A percentile compares a stretch with the other conserved stretches of the same genome.
phyloP scores from a whole-genome alignment of 495 filamentous ascomycete genomes.

The Penicillium macrosclerotiorum region DNA sequence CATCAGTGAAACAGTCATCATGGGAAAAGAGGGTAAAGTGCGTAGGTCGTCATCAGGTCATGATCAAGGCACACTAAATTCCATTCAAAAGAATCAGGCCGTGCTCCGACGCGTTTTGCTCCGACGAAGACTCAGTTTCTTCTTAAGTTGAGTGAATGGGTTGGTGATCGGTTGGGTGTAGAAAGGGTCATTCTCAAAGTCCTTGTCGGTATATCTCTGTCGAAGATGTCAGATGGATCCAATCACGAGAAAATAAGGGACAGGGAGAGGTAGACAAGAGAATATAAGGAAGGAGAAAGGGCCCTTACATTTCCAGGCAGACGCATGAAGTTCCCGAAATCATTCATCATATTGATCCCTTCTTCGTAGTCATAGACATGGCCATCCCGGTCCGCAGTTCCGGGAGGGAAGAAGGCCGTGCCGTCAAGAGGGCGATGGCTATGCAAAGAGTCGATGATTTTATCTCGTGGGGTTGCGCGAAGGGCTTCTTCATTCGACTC shows the following conservation, averaged over 20 bases:
- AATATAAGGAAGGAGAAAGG: not conserved
- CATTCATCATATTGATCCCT: constrained; percentile 79
- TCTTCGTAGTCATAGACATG: constrained; percentile 77
- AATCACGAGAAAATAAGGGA: not conserved
- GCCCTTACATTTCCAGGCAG: constrained; percentile 32
- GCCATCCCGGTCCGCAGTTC: constrained; percentile 62
- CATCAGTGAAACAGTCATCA: not conserved
- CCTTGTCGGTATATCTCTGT: constrained; percentile 48
- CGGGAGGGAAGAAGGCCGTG: constrained; percentile 71
- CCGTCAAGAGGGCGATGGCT: constrained; percentile 85
- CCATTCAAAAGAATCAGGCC: constrained; percentile 8
- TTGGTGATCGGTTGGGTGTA: constrained; percentile 37
- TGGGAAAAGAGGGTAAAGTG: not conserved
- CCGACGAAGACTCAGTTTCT: constrained; percentile 33
- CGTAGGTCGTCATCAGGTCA: constrained; percentile 6
- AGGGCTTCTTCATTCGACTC: constrained; percentile 75
- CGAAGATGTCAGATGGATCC: not conserved
- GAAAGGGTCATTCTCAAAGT: constrained; percentile 48
- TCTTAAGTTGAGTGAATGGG: constrained; percentile 32
- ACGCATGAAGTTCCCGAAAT: constrained; percentile 46
- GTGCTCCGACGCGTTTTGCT: constrained; percentile 32
- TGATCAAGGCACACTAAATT: not conserved
- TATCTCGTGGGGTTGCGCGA: constrained; percentile 77
- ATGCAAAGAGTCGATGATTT: constrained; percentile 69
- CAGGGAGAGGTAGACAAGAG: not conserved